Evolutionary conservation across 345 rosid species (phyloP).

Genomic region (Linum tenue): DNA sequence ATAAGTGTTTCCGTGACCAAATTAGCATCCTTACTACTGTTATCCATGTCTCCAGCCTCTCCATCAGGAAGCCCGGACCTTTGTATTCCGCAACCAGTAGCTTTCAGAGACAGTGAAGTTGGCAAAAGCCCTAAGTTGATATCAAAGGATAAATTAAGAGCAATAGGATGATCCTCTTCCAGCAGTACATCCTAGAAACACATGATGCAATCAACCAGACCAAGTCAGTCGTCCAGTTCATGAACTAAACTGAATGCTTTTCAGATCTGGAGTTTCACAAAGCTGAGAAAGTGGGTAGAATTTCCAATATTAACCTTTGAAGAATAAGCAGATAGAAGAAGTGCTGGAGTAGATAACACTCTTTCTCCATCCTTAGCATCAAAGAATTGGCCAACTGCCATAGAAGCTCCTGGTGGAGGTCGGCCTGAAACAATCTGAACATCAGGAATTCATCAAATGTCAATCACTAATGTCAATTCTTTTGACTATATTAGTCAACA

Average conservation of each 20-base stretch:
- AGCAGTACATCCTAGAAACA: slow-evolving; percentile 54
- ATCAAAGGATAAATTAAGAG: slow-evolving; percentile 64
- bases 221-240: slow-evolving; percentile 15
- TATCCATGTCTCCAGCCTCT: slow-evolving; percentile 61
- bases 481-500: slow-evolving; percentile 10
- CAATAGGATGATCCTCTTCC: slow-evolving; percentile 91
- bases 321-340: slow-evolving; percentile 65
- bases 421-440: slow-evolving; percentile 78
- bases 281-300: slow-evolving; percentile 10
- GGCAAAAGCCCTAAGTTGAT: slow-evolving; percentile 89
- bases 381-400: slow-evolving; percentile 98
- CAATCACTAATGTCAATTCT: slow-evolving; percentile 13
- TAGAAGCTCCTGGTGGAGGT: slow-evolving; percentile 98
- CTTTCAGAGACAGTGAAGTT: slow-evolving; percentile 50
- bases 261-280: slow-evolving; percentile 2
- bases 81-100: slow-evolving; percentile 84
- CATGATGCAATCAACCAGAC: slow-evolving; percentile 16
- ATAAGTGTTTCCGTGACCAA: not conserved
- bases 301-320: slow-evolving; percentile 42
- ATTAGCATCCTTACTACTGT: slow-evolving; percentile 48
- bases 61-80: slow-evolving; percentile 61
- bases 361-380: slow-evolving; percentile 66
- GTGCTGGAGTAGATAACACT: slow-evolving; percentile 49
- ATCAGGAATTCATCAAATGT: slow-evolving; percentile 25
- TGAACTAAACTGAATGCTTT: slow-evolving; percentile 15